phyloP scores from a whole-genome alignment of 1,139 yeast genomes.

The Pichia sp. region DNA sequence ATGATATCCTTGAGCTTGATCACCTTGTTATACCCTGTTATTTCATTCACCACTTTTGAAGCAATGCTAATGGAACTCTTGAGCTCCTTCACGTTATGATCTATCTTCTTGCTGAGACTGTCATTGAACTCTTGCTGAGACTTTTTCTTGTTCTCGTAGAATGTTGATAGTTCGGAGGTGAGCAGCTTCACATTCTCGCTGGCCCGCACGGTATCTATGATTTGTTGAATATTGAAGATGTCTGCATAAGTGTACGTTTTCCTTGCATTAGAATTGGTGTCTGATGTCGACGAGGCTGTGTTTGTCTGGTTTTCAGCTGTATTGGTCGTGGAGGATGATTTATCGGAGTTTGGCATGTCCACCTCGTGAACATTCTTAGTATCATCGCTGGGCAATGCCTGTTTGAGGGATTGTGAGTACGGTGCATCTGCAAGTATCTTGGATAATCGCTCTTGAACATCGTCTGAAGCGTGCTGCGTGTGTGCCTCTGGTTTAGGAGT shows the following conservation, averaged over 20 bases:
- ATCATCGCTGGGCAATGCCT: slow-evolving; percentile 21
- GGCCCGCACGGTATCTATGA: slow-evolving; percentile 21
- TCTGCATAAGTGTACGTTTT: slow-evolving; percentile 2
- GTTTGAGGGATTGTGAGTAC: slow-evolving; percentile 2
- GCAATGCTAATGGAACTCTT: slow-evolving; percentile 65
- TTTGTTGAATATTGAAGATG: slow-evolving; percentile 15
- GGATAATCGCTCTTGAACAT: slow-evolving; percentile 11
- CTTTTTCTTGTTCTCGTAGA: slow-evolving; percentile 20
- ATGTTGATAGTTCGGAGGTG: slow-evolving; percentile 24
- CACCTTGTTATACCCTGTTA: slow-evolving; percentile 85
- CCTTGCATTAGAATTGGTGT: background rate
- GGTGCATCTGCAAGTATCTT: slow-evolving; percentile 18
- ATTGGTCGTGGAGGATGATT: too few species aligned
- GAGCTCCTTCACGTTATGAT: slow-evolving; percentile 50
- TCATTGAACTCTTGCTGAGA: slow-evolving; percentile 44
- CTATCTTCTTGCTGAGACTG: slow-evolving; percentile 51
- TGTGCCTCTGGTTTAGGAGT: too few species aligned
- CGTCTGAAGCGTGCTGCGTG: slow-evolving; percentile 8
- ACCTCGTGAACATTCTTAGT: background rate
- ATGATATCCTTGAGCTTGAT: slow-evolving; percentile 59
- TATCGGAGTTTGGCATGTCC: too few species aligned
- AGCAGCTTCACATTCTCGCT: slow-evolving; percentile 26
- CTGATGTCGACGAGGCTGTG: too few species aligned
- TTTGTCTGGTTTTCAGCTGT: background rate
- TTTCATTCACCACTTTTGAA: slow-evolving; percentile 73